phyloP scores from a whole-genome alignment of 225 moss, liverwort and hornwort species.

The Sphagnum contortum region DNA sequence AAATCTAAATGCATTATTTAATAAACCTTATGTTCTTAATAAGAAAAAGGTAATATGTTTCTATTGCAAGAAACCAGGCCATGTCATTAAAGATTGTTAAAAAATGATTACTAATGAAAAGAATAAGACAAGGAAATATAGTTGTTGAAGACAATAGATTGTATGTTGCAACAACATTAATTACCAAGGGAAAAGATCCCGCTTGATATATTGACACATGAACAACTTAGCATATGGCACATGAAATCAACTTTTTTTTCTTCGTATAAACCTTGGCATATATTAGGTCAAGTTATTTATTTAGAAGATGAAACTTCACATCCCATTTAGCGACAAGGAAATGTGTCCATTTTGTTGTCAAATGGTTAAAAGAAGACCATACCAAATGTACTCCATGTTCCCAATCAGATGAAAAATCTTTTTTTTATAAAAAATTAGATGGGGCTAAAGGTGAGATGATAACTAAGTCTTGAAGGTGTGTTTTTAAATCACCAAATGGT shows the following conservation, averaged over 20 bases:
- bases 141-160: not conserved
- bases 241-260: not conserved
- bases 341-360: not conserved
- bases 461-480: not conserved
- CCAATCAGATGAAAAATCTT: not conserved
- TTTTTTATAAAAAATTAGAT: not conserved
- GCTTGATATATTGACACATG: not conserved
- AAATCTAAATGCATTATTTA: not conserved
- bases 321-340: not conserved
- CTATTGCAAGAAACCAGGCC: not conserved
- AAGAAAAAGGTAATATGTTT: not conserved
- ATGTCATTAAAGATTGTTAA: not conserved
- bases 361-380: not conserved
- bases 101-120: not conserved
- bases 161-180: not conserved
- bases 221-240: not conserved
- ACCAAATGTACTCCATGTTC: not conserved
- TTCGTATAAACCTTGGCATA: not conserved
- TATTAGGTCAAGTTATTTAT: too few species aligned
- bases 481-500: not conserved
- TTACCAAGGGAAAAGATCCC: conserved; percentile 1
- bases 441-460: not conserved
- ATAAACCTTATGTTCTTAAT: not conserved
- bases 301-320: too few species aligned
- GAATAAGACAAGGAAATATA: not conserved